phyloP scores from a whole-genome alignment of 495 filamentous ascomycete genomes.

The Entonaema liquescens region DNA sequence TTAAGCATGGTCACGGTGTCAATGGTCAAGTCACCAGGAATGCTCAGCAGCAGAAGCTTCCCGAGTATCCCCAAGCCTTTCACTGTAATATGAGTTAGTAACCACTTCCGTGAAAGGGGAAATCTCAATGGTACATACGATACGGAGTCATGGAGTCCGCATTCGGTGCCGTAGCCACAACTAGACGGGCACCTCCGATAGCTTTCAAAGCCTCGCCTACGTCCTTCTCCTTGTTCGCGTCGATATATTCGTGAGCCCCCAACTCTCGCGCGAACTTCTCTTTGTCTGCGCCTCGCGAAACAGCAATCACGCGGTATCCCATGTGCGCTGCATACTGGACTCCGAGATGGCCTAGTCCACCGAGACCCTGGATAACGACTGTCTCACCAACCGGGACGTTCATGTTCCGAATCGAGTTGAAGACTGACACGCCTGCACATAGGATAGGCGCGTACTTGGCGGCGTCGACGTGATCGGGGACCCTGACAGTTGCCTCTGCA shows the following conservation, averaged over 20 bases:
- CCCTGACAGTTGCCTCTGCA: background rate
- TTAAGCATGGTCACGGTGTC: constrained; percentile 11
- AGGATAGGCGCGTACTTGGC: constrained; percentile 7
- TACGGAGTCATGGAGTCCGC: constrained; percentile 3
- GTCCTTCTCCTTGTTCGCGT: constrained; percentile 60
- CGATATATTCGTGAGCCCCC: constrained; percentile 73
- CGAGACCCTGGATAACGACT: constrained; percentile 71
- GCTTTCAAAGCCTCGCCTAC: constrained; percentile 56
- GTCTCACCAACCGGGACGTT: constrained; percentile 1
- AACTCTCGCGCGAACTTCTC: constrained; percentile 65
- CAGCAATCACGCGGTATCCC: constrained; percentile 70
- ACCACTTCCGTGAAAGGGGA: background rate
- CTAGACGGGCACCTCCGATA: background rate
- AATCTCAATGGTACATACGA: background rate
- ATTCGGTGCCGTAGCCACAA: constrained; percentile 6
- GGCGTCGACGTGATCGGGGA: constrained; percentile 9
- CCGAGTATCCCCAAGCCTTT: constrained; percentile 4
- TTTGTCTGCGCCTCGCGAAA: constrained; percentile 65
- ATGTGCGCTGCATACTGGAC: constrained; percentile 70
- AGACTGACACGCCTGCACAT: constrained; percentile 2
- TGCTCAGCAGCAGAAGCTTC: background rate
- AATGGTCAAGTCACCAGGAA: constrained; percentile 1
- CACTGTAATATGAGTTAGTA: background rate
- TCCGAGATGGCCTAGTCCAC: constrained; percentile 71
- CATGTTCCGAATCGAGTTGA: constrained; percentile 10